Evolutionary conservation across 495 filamentous ascomycete genomes (phyloP).

Genomic region (Aspergillus affinis): DNA sequence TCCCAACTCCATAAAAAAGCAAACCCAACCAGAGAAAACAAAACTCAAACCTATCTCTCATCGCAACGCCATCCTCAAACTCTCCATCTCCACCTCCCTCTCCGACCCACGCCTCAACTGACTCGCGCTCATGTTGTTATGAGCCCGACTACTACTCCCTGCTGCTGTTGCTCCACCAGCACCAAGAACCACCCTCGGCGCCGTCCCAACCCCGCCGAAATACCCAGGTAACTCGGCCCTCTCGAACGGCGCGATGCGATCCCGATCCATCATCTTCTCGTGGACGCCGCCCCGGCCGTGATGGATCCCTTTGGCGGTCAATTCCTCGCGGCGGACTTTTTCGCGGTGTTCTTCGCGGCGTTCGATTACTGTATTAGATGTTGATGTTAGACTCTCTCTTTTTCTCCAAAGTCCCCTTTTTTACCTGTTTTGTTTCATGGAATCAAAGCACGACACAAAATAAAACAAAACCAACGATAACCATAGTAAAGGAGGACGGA

Average conservation of each 20-base stretch:
- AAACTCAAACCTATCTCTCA: neutral
- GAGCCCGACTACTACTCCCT: neutral
- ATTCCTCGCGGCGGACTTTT: conserved; percentile 12
- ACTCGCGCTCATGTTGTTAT: neutral
- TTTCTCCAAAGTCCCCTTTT: too few species aligned
- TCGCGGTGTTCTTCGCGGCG: conserved; percentile 32
- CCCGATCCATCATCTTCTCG: conserved; percentile 32
- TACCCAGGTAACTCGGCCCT: conserved; percentile 25
- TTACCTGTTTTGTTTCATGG: too few species aligned
- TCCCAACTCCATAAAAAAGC: neutral
- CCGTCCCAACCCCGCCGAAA: neutral
- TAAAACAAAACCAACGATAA: too few species aligned
- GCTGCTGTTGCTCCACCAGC: neutral
- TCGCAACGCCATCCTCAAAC: neutral
- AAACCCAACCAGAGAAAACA: neutral
- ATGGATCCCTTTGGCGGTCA: conserved; percentile 18
- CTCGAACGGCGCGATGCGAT: conserved; percentile 5
- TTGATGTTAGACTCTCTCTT: too few species aligned
- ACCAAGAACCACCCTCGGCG: conserved; percentile 4
- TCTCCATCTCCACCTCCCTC: conserved; percentile 6
- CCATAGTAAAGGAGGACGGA: too few species aligned
- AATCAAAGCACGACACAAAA: too few species aligned
- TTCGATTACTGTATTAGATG: conserved; percentile 25
- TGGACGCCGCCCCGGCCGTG: conserved; percentile 11
- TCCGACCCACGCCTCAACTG: neutral